Conservation (phyloP, 73 alveolate genomes). For the Halteria grandinella region DNA sequence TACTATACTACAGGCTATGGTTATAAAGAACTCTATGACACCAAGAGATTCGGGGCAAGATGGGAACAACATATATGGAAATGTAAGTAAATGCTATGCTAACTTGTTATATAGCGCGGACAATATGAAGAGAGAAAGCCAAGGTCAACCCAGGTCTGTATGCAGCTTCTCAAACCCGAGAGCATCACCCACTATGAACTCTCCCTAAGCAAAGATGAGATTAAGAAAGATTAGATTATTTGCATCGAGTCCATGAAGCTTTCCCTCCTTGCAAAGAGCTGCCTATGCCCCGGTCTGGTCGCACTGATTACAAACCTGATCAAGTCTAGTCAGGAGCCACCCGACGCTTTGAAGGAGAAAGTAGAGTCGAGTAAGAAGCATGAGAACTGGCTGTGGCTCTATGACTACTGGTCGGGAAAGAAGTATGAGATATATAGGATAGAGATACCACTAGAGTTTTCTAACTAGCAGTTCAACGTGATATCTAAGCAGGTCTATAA, state of each 20-base stretch:
- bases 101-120: conserved; percentile 2
- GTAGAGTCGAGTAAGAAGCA: conserved; percentile 23
- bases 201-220: conserved; percentile 74
- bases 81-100: not conserved
- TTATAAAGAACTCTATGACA: conserved; percentile 84
- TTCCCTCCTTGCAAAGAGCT: conserved; percentile 89
- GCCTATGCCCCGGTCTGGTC: conserved; percentile 93
- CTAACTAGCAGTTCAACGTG: conserved; percentile 81
- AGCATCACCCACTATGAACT: conserved; percentile 93
- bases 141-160: conserved; percentile 72
- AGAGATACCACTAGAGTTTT: conserved; percentile 68
- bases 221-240: conserved; percentile 85
- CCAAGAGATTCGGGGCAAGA: conserved; percentile 58
- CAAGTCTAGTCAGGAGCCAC: conserved; percentile 79
- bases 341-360: conserved; percentile 56
- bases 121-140: too few relatives aligned
- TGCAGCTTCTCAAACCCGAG: conserved; percentile 92
- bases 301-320: conserved; percentile 90
- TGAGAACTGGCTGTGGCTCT: conserved; percentile 83
- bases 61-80: conserved; percentile 33
- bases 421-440: conserved; percentile 91
- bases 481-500: conserved; percentile 83
- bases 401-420: conserved; percentile 94
- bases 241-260: conserved; percentile 94
- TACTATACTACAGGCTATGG: conserved; percentile 93